Evolutionary conservation across 1,284 basidiomycete species (phyloP), one percentile per base, ranked within the genome.

Genomic region (Sparassis latifolia): DNA sequence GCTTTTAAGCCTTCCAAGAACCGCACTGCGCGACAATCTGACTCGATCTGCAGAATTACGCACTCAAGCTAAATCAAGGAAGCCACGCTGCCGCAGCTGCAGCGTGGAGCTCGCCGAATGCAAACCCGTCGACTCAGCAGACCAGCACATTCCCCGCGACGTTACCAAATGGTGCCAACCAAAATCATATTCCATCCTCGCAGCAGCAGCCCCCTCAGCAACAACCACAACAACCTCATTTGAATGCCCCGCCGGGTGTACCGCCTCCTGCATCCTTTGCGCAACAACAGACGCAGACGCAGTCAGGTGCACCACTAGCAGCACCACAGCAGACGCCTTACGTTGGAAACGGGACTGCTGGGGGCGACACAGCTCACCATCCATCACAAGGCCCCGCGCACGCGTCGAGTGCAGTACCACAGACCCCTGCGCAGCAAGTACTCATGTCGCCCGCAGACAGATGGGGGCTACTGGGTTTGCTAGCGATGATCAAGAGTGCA

Each of bases 391-490:
- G 57, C 33, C 60, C 60, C 40, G 59, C 59, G 47, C 61, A 62
- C 53, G 54, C 60, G 42, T 53, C 64, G 33, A 55, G 53, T 43
- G 56, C 63, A 31, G 60, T 66, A 50, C 85, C 92, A 53, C 84
- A 91, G 62, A 91, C 94, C 52, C 94, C 96, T 0, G 93, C 93
- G 40, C 92, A 97, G 66, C 96, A 99, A 72, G 84, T 99, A 20
- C 77, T 98, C 48, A 84, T 91, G 58, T 92, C 89, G 48, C 92
- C 96, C 0, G 96, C 95, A 50, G 96, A 99, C 69, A 82, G 93
- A 58, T 99, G 95, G 86, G 96, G 96, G 0, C 73, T 99, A 38
- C 69, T 97, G 47, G 92, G 92, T 2, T 71, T 99, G 54, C 74
- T 99, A 53, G 86, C 89, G 52, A 82, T 95, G 75, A 95, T 98